Base-by-base conservation (phyloP, 148 eudicot genomes). In the Salicornia ramosissima region DNA sequence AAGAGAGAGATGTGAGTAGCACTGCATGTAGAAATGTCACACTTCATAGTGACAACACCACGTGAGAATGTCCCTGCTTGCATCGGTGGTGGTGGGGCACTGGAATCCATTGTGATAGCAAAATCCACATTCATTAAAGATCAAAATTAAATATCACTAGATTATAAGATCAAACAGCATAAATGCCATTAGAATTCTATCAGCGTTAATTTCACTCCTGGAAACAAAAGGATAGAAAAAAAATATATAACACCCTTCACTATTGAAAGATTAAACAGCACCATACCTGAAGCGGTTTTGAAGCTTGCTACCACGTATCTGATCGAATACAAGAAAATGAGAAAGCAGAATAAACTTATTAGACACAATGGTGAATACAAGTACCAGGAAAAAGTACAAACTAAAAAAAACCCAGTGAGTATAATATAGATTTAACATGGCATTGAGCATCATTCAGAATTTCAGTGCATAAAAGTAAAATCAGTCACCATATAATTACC, bases 1-100 rank as follows among this genome's bases (percentile, higher is more conserved):
- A 94, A 78, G 65, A 94, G 91, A 60, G 98, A 90, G 65, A 94
- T 86, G 74, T 94, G 95, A 61, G 98, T 80, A 69, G 91, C 83
- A 65, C 85, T 90, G 80, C 88, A 83, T 22, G 98, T 94, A 53
- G 98, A 88, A 36, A 94, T 72, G 83, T 94, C 98, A 80, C 98
- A 94, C 29, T 87, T 77, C 98, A 94, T 94, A 39, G 98, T 94
- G 74, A 94, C 95, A 76, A 94, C 90, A 61, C 98, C 98, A 53
- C 97, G 98, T 55, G 97, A 90, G 82, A 94, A 85, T 66, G 89
- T 83, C 68, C 89, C 98, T 49, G 98, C 98, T 82, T 94, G 97
- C 72, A 90, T 92, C 29, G 98, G 98, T 36, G 98, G 98, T 31
- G 98, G 98, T 83, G 91, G 85, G 56, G 98, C 97, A 83, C 98